Conservation (phyloP, 768 basidiomycete species). For the Panellus pusillus region DNA sequence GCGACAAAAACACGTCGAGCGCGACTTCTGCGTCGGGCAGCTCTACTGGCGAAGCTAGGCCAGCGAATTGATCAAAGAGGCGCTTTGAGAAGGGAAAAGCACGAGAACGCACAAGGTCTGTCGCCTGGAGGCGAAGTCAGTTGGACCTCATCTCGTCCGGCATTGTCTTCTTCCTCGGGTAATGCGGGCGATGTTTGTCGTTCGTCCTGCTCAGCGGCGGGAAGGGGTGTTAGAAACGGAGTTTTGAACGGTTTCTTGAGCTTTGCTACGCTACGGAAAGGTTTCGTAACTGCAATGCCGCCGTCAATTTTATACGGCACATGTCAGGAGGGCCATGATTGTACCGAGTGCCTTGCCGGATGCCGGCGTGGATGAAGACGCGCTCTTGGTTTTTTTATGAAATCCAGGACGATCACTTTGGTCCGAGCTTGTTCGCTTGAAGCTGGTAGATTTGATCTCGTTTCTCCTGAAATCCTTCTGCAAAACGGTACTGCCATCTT, state of each 20-base stretch:
- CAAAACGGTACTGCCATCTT: slow-evolving; percentile 2
- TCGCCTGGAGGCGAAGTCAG: background rate
- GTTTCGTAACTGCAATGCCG: slow-evolving; percentile 43
- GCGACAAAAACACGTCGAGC: slow-evolving; percentile 16
- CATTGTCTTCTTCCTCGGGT: background rate
- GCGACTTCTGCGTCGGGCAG: slow-evolving; percentile 12
- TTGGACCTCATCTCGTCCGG: slow-evolving; percentile 1
- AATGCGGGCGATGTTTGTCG: background rate
- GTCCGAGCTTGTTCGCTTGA: slow-evolving; percentile 9
- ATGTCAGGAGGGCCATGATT: background rate
- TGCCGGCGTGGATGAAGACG: slow-evolving; percentile 2
- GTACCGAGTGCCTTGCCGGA: slow-evolving; percentile 31
- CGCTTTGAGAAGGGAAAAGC: background rate
- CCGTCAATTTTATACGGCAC: background rate
- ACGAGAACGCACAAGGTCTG: slow-evolving; percentile 5
- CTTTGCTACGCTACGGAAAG: slow-evolving; percentile 38
- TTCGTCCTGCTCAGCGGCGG: background rate
- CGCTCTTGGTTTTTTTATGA: slow-evolving; percentile 6
- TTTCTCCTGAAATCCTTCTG: slow-evolving; percentile 7
- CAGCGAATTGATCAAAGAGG: background rate
- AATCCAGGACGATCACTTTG: background rate
- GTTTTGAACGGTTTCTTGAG: slow-evolving; percentile 53
- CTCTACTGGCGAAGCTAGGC: slow-evolving; percentile 17
- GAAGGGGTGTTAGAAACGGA: slow-evolving; percentile 29
- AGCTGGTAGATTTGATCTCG: background rate